Evolutionary conservation across 306 rosid genomes (phyloP), one percentile per base, ranked within the genome.

Genomic region (Vigna reflexopilosa): DNA sequence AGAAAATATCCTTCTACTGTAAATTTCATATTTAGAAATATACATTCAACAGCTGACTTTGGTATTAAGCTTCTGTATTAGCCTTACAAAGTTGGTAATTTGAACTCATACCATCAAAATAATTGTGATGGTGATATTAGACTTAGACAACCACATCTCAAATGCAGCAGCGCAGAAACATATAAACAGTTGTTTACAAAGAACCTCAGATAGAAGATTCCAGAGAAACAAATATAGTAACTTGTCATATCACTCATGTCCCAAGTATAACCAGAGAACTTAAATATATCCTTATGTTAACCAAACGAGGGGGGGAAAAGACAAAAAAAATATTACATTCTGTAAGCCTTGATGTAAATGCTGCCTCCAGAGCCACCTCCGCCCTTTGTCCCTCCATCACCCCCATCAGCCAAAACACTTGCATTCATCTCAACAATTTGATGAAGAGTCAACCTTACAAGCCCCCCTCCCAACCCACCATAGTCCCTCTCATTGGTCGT

Each of bases 331-430:
- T 40, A 82, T 88, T 88, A 96, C 99, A 96, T 93, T 89, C 88
- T 93, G 75, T 78, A 70, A 82, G 93, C 99, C 80, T 76, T 87
- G 95, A 96, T 91, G 88, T 86, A 86, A 87, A 93, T 85, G 78
- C 99, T 93, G 86, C 99, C 99, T 67, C 97, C 99, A 16, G 99
- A 96, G 80, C 99, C 99, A 67, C 99, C 99, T 49, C 99, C 99
- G 14, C 99, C 99, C 66, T 84, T 87, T 50, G 79, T 49, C 65
- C 98, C 99, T 59, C 94, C 99, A 72, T 83, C 84, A 14, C 90
- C 98, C 17, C 99, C 99, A 32, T 96, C 97, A 20, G 93, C 99
- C 84, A 91, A 85, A 84, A 91, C 75, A 77, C 48, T 76, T 1
- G 96, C 99, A 76, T 96, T 90, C 89, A 93, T 84, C 87, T 82